Conservation (phyloP, 1,139 yeast species). For the Saccharomyces hybrid region DNA sequence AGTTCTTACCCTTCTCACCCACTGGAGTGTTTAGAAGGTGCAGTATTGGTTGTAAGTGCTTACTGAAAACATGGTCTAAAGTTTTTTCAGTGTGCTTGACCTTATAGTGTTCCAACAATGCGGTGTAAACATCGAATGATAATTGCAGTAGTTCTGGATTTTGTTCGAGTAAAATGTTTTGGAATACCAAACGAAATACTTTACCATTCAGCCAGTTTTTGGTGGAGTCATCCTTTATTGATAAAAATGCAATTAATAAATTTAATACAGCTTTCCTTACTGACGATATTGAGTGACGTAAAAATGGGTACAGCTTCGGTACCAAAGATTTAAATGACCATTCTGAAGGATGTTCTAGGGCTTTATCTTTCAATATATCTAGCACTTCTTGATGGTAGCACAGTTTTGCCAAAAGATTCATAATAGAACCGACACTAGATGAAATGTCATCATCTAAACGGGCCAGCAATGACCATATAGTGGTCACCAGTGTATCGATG, state of each 20-base stretch:
- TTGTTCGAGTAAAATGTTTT: constrained; percentile 84
- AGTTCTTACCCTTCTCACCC: constrained; percentile 85
- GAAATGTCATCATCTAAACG: constrained; percentile 85
- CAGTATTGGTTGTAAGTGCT: constrained; percentile 55
- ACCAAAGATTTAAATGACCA: constrained; percentile 65
- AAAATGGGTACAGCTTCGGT: constrained; percentile 87
- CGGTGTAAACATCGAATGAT: constrained; percentile 56
- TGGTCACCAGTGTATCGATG: constrained; percentile 63
- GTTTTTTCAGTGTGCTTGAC: constrained; percentile 32
- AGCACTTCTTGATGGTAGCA: constrained; percentile 78
- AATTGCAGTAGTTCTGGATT: constrained; percentile 61
- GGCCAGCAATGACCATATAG: constrained; percentile 82
- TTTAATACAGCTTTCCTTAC: constrained; percentile 85
- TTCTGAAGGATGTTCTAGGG: constrained; percentile 37
- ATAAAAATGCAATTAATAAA: constrained; percentile 69
- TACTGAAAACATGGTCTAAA: constrained; percentile 42
- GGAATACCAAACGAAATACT: constrained; percentile 67
- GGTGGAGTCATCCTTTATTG: constrained; percentile 55
- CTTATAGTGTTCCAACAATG: constrained; percentile 44
- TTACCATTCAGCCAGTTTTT: constrained; percentile 76
- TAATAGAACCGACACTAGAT: constrained; percentile 91
- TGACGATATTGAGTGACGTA: constrained; percentile 87
- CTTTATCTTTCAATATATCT: constrained; percentile 56
- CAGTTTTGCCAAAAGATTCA: constrained; percentile 84
- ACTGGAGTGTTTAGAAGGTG: constrained; percentile 84